These are phyloP conservation scores for Eimeria brunetti DNA, from an alignment of 169 alveolate genomes.

Conservation along the genomic window DNA sequence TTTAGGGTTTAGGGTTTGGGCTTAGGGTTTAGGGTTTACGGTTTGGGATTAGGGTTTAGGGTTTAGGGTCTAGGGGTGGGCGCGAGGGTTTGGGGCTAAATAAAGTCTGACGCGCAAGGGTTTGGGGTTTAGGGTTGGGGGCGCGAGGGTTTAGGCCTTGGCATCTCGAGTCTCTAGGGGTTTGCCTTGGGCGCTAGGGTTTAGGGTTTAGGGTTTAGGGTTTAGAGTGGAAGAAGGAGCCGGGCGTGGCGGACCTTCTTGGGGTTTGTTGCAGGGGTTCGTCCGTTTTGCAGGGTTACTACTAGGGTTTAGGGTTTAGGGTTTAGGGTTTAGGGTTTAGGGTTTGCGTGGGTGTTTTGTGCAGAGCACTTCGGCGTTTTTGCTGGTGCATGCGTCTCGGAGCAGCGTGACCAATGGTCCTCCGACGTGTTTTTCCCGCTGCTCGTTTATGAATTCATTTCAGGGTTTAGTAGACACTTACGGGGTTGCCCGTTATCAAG, in stretches of 20 bases:
- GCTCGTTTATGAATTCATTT: conserved; percentile 14
- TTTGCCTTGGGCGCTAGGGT: no score
- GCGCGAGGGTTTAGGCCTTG: no score
- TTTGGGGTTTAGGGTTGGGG: no score
- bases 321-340: conserved; percentile 18
- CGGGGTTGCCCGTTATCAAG: conserved; percentile 99
- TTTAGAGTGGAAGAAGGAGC: no score
- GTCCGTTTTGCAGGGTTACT: no score
- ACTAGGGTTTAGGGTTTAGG: neutral
- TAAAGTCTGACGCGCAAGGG: no score
- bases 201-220: no score
- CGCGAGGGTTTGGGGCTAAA: no score
- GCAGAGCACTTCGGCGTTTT: conserved; percentile 68
- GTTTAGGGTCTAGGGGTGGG: no score
- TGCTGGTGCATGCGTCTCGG: conserved; percentile 45
- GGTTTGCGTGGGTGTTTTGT: neutral
- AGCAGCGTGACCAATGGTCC: neutral
- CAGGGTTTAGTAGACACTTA: conserved; percentile 96
- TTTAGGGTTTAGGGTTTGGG: neutral
- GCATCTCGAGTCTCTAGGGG: no score
- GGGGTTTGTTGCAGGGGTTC: no score
- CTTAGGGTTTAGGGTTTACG: neutral
- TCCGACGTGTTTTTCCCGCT: conserved; percentile 26
- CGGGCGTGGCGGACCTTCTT: no score
- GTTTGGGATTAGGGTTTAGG: neutral